Conservation (phyloP, 352 stramenopile genomes). For the Halophytophthora batemanensis region DNA sequence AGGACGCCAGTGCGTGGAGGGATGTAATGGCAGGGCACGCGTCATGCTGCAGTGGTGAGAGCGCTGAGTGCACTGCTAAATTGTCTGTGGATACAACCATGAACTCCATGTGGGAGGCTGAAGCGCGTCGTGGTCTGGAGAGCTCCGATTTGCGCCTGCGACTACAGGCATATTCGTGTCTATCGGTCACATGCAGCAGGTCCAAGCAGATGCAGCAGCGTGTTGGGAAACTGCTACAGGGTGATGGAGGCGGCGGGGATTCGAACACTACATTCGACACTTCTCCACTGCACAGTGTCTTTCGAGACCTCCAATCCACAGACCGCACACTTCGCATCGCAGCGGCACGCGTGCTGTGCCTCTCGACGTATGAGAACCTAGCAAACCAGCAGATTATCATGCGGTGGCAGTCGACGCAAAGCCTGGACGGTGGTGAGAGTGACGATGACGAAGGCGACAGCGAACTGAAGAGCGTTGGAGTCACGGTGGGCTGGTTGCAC, state of each 20-base stretch:
- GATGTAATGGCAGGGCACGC: too few species aligned
- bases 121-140: constrained; percentile 13
- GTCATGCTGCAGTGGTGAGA: too few species aligned
- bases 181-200: constrained; percentile 30
- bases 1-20: too few species aligned
- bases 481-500: constrained; percentile 56
- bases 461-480: constrained; percentile 20
- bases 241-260: constrained; percentile 1
- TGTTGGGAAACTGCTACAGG: constrained; percentile 42
- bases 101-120: constrained; percentile 15
- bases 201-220: constrained; percentile 40
- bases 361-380: constrained; percentile 47
- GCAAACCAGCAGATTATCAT: constrained; percentile 26
- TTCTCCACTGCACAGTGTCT: constrained; percentile 13
- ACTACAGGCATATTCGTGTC: constrained; percentile 29
- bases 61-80: too few species aligned
- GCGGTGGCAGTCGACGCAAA: too few species aligned
- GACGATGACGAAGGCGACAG: constrained; percentile 6
- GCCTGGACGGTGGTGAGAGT: too few species aligned
- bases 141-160: constrained; percentile 27
- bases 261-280: not conserved
- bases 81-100: too few species aligned
- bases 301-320: constrained; percentile 31
- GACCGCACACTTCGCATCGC: constrained; percentile 47
- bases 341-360: constrained; percentile 43